A percentile compares a stretch with the other conserved stretches of the same genome.
Conservation (phyloP, 2,329 filamentous ascomycete species). For the Exophiala aquamarina region DNA sequence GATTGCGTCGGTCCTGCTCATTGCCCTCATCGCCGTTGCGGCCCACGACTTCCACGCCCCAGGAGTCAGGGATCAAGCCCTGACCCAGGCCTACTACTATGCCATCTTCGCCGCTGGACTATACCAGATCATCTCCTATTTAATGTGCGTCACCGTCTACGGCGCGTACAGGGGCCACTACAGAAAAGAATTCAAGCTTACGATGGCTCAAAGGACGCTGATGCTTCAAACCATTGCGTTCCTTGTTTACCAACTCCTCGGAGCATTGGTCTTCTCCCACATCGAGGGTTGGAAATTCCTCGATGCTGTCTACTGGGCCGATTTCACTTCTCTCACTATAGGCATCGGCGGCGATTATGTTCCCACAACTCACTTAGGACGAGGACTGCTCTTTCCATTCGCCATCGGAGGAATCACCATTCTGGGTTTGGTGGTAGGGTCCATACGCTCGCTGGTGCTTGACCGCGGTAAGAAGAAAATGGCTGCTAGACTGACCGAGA, state of each 20-base stretch:
- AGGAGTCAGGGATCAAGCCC: constrained; percentile 41
- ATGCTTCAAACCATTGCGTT: constrained; percentile 47
- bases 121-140: constrained; percentile 56
- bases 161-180: constrained; percentile 57
- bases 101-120: constrained; percentile 57
- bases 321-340: constrained; percentile 57
- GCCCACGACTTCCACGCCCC: constrained; percentile 38
- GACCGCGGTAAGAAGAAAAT: constrained; percentile 40
- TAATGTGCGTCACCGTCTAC: constrained; percentile 57
- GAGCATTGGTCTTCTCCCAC: constrained; percentile 38
- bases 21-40: constrained; percentile 51
- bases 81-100: constrained; percentile 61
- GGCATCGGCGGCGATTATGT: constrained; percentile 55
- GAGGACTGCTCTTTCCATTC: constrained; percentile 54
- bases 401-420: constrained; percentile 56
- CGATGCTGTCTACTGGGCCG: constrained; percentile 56
- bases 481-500: constrained; percentile 35
- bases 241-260: constrained; percentile 40
- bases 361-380: constrained; percentile 50
- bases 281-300: constrained; percentile 55
- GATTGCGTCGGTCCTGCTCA: constrained; percentile 53
- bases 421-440: constrained; percentile 56
- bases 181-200: constrained; percentile 57
- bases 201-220: constrained; percentile 55
- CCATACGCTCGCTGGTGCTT: constrained; percentile 43